Evolutionary conservation across 1,284 basidiomycete species (phyloP).

Genomic region (Cryptococcus wingfieldii): DNA sequence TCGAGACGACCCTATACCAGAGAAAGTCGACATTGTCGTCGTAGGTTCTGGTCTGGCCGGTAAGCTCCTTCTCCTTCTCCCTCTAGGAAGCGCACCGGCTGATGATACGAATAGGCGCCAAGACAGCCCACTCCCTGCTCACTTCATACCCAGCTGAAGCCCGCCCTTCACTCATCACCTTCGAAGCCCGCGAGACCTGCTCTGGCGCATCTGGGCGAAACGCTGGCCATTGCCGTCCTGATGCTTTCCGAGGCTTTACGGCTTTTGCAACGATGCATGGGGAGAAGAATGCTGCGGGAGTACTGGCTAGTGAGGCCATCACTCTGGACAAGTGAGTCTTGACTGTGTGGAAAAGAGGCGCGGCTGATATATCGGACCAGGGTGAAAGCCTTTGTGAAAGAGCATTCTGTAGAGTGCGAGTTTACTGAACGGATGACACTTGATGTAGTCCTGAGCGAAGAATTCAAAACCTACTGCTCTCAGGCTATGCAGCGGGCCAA

Average conservation of each 20-base stretch:
- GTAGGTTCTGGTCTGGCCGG: constrained; percentile 36
- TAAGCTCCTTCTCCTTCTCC: constrained; percentile 1
- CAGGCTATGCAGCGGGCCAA: constrained; percentile 17
- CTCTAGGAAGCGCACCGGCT: not conserved
- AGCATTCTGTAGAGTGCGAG: constrained; percentile 33
- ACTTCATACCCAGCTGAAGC: not conserved
- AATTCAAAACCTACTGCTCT: constrained; percentile 25
- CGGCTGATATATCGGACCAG: constrained; percentile 10
- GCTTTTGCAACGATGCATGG: constrained; percentile 33
- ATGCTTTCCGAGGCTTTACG: constrained; percentile 23
- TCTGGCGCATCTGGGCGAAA: constrained; percentile 45
- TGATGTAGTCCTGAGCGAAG: constrained; percentile 31
- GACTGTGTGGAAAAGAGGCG: not conserved
- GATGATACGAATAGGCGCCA: constrained; percentile 3
- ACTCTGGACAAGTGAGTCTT: constrained; percentile 17
- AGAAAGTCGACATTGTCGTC: constrained; percentile 28
- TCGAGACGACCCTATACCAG: constrained; percentile 20
- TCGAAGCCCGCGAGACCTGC: constrained; percentile 44
- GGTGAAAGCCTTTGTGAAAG: constrained; percentile 25
- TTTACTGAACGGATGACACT: constrained; percentile 29
- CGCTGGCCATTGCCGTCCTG: constrained; percentile 45
- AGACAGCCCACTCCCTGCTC: constrained; percentile 7
- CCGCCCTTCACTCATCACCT: constrained; percentile 27
- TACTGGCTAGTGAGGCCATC: constrained; percentile 26
- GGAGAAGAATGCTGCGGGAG: constrained; percentile 20